Percentiles rank a stretch among this genome's conserved stretches.
Conservation (phyloP, 1,284 basidiomycete genomes). For the Cystobasidiaceae sp. region DNA sequence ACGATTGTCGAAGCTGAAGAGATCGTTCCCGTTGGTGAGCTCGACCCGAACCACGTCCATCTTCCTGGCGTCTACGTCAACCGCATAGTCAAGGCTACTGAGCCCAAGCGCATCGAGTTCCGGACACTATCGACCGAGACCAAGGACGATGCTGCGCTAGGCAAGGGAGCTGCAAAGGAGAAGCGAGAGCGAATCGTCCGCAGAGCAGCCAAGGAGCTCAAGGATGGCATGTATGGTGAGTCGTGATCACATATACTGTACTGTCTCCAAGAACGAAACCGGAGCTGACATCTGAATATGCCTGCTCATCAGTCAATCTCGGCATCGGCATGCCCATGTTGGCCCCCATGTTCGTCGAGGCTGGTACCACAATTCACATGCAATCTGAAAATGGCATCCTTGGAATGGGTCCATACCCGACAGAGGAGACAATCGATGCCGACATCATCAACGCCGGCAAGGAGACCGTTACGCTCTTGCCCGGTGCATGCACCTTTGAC, state of each 20-base stretch:
- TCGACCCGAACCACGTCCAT: conserved; percentile 74
- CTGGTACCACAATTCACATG: conserved; percentile 78
- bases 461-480: conserved; percentile 84
- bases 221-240: conserved; percentile 69
- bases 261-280: no score
- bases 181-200: conserved; percentile 72
- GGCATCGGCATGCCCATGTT: conserved; percentile 83
- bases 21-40: conserved; percentile 78
- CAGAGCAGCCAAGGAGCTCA: conserved; percentile 81
- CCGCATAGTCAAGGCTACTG: conserved; percentile 50
- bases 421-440: conserved; percentile 70
- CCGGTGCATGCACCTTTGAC: conserved; percentile 88
- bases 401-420: conserved; percentile 92
- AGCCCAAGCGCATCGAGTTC: conserved; percentile 70
- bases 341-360: conserved; percentile 72
- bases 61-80: conserved; percentile 44
- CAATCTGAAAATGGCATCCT: conserved; percentile 94
- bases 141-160: conserved; percentile 34
- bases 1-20: conserved; percentile 93
- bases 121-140: conserved; percentile 25
- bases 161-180: conserved; percentile 55
- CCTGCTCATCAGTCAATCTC: conserved; percentile 39
- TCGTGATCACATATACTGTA: neutral
- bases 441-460: conserved; percentile 68
- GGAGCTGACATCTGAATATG: neutral